Percentiles rank a stretch among this genome's conserved stretches.
phyloP scores from a whole-genome alignment of 148 eudicot genomes.

The Camellia japonica region DNA sequence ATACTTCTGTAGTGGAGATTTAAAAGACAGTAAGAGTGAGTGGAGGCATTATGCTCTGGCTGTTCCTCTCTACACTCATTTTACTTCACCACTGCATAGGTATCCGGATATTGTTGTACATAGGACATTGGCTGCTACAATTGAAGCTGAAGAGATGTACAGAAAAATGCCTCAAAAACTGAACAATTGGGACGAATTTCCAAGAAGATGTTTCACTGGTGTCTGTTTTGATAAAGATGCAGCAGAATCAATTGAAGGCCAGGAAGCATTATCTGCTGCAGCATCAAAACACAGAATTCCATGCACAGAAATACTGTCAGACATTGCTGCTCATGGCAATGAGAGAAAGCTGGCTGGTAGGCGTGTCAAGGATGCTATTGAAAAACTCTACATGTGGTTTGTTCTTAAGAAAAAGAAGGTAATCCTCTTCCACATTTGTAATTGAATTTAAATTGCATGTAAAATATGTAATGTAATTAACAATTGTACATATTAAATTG shows the following conservation, averaged over 20 bases:
- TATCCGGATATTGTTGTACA: constrained; percentile 91
- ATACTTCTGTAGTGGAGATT: constrained; percentile 81
- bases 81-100: constrained; percentile 88
- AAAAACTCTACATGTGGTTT: constrained; percentile 77
- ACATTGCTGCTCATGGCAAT: constrained; percentile 74
- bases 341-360: constrained; percentile 66
- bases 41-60: constrained; percentile 89
- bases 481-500: too few relatives aligned
- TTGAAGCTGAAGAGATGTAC: constrained; percentile 74
- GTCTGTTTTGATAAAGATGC: constrained; percentile 47
- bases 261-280: constrained; percentile 55
- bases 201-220: constrained; percentile 59
- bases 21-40: constrained; percentile 43
- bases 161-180: constrained; percentile 14
- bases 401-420: constrained; percentile 59
- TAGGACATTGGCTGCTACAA: constrained; percentile 63
- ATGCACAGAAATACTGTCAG: constrained; percentile 45
- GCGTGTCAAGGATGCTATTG: constrained; percentile 77
- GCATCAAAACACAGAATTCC: constrained; percentile 60
- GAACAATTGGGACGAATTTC: constrained; percentile 9
- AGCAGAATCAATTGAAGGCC: constrained; percentile 46
- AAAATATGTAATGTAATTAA: too few relatives aligned
- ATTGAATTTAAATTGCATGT: not conserved
- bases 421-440: not conserved
- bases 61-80: constrained; percentile 85